These are phyloP conservation scores for Scenedesmus sp. DNA, from an alignment of 163 green algal genomes.

Conservation along the genomic window DNA sequence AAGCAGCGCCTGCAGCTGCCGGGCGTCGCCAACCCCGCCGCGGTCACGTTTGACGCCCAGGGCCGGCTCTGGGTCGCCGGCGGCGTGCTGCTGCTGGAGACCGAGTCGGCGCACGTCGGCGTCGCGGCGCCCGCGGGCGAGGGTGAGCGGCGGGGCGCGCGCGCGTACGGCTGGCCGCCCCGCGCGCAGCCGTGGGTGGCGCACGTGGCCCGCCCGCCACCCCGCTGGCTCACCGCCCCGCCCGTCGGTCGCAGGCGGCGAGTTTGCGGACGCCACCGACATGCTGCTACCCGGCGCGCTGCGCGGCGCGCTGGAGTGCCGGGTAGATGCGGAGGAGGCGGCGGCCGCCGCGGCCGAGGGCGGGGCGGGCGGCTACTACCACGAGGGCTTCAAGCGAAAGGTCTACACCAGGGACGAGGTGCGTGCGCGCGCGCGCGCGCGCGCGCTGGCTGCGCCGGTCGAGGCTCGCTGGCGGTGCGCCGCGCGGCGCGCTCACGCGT, in stretches of 20 bases:
- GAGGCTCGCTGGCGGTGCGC: background rate
- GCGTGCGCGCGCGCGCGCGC: background rate
- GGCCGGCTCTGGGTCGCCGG: constrained; percentile 65
- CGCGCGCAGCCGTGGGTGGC: too few relatives aligned
- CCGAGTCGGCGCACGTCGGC: constrained; percentile 38
- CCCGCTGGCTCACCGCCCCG: too few relatives aligned
- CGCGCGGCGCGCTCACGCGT: background rate
- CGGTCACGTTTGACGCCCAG: constrained; percentile 52
- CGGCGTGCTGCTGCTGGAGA: constrained; percentile 46
- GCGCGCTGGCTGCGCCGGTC: background rate
- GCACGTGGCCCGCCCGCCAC: background rate
- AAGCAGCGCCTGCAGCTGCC: constrained; percentile 43
- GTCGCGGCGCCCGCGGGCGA: constrained; percentile 6
- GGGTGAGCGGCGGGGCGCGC: background rate
- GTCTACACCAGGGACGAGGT: constrained; percentile 28
- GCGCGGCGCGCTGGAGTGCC: constrained; percentile 11
- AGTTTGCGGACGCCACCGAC: background rate
- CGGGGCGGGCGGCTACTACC: constrained; percentile 26
- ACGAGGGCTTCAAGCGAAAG: constrained; percentile 34
- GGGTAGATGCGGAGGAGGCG: constrained; percentile 4
- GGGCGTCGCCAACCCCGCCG: constrained; percentile 55
- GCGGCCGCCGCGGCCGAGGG: background rate
- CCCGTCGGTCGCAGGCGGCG: too few relatives aligned
- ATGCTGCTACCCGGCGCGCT: constrained; percentile 14
- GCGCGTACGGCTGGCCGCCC: too few relatives aligned